Evolutionary conservation across 352 stramenopile species (phyloP), one percentile per base, ranked within the genome.

Genomic region (Blastocystis sp.): DNA sequence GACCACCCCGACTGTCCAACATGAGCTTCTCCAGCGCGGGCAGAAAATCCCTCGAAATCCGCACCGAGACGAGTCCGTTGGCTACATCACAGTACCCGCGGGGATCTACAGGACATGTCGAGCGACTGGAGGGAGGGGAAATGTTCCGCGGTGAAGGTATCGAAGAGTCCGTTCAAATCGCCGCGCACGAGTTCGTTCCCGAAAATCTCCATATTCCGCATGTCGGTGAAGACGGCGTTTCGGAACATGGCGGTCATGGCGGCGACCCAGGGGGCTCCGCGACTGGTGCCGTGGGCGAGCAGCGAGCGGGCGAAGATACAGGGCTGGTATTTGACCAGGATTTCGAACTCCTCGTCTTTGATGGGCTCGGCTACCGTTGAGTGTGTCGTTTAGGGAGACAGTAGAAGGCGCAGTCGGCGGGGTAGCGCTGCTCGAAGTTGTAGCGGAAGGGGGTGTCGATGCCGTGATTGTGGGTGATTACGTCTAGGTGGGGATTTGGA

Each of bases 171-270:
- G 51, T 57, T 21, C 42, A 78, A 16, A 21, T 78, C 67, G 32
- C 67, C 67, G 0, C 57, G 56, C 27, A 63, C 56, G 27, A 78
- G 67, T 8, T 78, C 67, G 51, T 78, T 78, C 14, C 67, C 67
- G 38, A 78, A 78, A n/a, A 78, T 78, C 67, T 78, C 67, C 67
- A 78, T 78, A 27, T 48, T 78, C 18, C 36, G 56, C 11, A 78
- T 21, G 51, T 59, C n/a, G n/a, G 1, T 1, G 18, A 40, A 78
- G 4, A n/a, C 21, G 42, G 34, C 42, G n/a, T 78, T 16, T 4
- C 34, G 16, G 18, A 78, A 59, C 42, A 78, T 48, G 6, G 40
- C 57, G 27, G 67, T 78, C 67, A 78, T 78, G 40, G 56, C 56
- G n/a, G 56, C 38, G 3, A 78, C 67, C 67, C 67, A 78, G 4